A percentile compares a stretch with the other conserved stretches of the same genome.
Conservation (phyloP, 2,329 filamentous ascomycete genomes). For the Colletotrichum euphorbiae region DNA sequence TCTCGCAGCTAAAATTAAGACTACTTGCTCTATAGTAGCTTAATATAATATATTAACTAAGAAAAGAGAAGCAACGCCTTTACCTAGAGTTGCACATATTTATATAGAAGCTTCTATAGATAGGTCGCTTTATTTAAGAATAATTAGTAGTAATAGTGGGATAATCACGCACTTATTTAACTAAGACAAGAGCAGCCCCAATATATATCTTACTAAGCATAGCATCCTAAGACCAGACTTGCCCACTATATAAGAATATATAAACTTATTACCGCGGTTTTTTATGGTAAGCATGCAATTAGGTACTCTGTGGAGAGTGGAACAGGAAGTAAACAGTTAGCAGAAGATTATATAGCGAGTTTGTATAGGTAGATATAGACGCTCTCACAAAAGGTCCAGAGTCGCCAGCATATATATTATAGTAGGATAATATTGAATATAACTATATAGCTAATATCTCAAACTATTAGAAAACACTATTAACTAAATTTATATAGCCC, state of each 20-base stretch:
- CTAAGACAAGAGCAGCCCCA: background rate
- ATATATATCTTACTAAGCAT: background rate
- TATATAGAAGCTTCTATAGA: conserved; percentile 1
- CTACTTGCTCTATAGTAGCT: conserved; percentile 6
- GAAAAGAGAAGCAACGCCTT: background rate
- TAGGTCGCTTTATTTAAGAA: background rate
- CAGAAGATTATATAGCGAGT: background rate
- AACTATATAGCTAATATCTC: background rate
- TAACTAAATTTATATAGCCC: background rate
- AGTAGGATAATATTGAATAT: background rate
- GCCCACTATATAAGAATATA: background rate
- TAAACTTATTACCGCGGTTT: background rate
- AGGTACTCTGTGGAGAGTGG: background rate
- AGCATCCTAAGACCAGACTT: conserved; percentile 1
- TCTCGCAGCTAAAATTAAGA: background rate
- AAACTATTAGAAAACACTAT: background rate
- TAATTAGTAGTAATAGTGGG: background rate
- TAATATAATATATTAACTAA: background rate
- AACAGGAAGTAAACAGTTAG: background rate
- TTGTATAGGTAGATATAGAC: background rate
- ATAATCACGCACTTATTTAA: background rate
- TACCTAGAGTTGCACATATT: background rate
- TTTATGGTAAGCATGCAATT: background rate
- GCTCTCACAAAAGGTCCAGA: background rate
- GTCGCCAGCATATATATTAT: background rate